These are phyloP conservation scores for Torulaspora indica DNA, from an alignment of 805 yeast genomes.

Conservation along the genomic window DNA sequence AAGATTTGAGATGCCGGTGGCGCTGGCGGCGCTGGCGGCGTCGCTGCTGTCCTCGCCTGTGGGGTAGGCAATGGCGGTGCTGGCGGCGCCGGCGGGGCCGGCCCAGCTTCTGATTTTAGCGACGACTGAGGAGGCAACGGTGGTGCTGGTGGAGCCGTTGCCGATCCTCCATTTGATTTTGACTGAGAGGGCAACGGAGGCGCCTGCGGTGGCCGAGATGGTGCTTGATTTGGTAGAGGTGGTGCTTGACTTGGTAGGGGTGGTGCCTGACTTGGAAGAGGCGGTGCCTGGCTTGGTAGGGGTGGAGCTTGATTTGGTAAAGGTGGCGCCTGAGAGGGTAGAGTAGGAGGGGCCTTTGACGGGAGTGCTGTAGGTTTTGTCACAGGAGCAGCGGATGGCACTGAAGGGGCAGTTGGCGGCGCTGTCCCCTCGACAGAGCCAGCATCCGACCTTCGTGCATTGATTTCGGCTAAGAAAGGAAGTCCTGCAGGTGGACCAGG, in stretches of 20 bases:
- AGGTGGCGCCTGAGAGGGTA: conserved; percentile 19
- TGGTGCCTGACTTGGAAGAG: conserved; percentile 22
- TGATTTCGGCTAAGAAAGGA: conserved; percentile 52
- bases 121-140: conserved; percentile 15
- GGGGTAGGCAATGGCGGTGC: conserved; percentile 21
- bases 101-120: conserved; percentile 10
- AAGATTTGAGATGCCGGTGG: conserved; percentile 9
- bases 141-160: conserved; percentile 26
- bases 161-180: conserved; percentile 17
- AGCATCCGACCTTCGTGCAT: conserved; percentile 46
- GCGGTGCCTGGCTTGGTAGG: conserved; percentile 20
- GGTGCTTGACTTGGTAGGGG: conserved; percentile 26
- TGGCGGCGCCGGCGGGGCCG: conserved; percentile 28
- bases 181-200: conserved; percentile 16
- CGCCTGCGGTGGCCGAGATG: conserved; percentile 23
- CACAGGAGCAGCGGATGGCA: conserved; percentile 1
- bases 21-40: conserved; percentile 27
- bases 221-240: conserved; percentile 20
- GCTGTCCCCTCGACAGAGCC: conserved; percentile 38
- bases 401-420: conserved; percentile 22
- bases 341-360: conserved; percentile 28
- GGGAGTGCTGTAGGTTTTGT: conserved; percentile 15
- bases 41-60: conserved; percentile 12
- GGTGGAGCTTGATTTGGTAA: conserved; percentile 18
- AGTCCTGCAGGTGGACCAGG: conserved; percentile 37